Evolutionary conservation across 257 asterid species (phyloP).

Genomic region (Leonotis leonurus): DNA sequence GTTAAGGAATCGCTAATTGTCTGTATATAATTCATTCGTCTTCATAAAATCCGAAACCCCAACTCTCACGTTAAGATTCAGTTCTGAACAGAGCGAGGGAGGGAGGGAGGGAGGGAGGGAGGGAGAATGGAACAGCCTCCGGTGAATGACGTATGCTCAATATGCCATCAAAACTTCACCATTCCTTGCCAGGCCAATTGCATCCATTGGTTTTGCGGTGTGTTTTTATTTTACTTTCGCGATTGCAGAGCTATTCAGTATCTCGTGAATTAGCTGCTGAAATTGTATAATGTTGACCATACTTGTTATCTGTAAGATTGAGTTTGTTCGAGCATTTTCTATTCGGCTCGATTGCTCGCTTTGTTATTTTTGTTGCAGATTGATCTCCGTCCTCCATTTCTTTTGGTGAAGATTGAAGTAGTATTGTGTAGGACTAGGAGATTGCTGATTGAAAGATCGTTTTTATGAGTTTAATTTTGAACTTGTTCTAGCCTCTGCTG

Average conservation of each 20-base stretch:
- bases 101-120: not conserved
- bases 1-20: not conserved
- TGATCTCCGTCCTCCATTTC: not conserved
- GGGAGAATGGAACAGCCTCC: slow-evolving; percentile 72
- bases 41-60: slow-evolving; percentile 3
- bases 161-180: slow-evolving; percentile 64
- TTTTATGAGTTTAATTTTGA: not conserved
- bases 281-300: not conserved
- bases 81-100: not conserved
- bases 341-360: not conserved
- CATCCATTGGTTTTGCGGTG: slow-evolving; percentile 94
- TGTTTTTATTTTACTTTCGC: slow-evolving; percentile 8
- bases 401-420: not conserved
- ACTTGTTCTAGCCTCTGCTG: not conserved
- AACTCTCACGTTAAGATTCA: not conserved
- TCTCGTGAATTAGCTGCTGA: not conserved
- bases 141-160: slow-evolving; percentile 69
- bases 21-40: not conserved
- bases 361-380: not conserved
- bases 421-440: not conserved
- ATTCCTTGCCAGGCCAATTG: slow-evolving; percentile 92
- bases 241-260: not conserved
- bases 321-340: not conserved
- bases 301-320: not conserved
- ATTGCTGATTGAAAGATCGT: not conserved